phyloP scores from a whole-genome alignment of 495 filamentous ascomycete genomes.

The Aspergillus olivimuriae region DNA sequence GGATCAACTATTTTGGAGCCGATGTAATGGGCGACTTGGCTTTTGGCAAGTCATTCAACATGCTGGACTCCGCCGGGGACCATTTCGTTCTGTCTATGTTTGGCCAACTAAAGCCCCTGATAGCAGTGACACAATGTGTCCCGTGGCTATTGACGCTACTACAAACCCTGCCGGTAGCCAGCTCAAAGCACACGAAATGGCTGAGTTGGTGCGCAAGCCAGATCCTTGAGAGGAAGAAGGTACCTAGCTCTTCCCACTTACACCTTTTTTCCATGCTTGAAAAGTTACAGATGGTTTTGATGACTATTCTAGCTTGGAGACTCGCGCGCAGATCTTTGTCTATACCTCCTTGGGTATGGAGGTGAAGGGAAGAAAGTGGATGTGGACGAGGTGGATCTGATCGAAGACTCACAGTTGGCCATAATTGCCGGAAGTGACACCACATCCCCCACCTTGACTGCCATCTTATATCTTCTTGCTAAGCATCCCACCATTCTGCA shows the following conservation, averaged over 20 bases:
- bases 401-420: slow-evolving; percentile 1
- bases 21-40: slow-evolving; percentile 40
- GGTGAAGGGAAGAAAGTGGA: not conserved
- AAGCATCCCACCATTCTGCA: slow-evolving; percentile 13
- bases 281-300: too few relatives aligned
- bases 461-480: slow-evolving; percentile 32
- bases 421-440: slow-evolving; percentile 23
- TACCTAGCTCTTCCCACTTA: not conserved
- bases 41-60: slow-evolving; percentile 34
- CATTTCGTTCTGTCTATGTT: slow-evolving; percentile 7
- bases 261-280: too few relatives aligned
- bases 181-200: not conserved
- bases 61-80: slow-evolving; percentile 22
- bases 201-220: slow-evolving; percentile 10
- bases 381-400: not conserved
- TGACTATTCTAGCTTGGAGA: slow-evolving; percentile 3
- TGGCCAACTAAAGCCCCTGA: not conserved
- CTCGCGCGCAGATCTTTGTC: slow-evolving; percentile 1
- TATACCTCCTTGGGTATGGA: not conserved
- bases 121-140: slow-evolving; percentile 8
- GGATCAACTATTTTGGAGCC: slow-evolving; percentile 30
- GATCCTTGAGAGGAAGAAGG: slow-evolving; percentile 9
- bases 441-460: slow-evolving; percentile 18
- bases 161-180: not conserved
- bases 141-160: slow-evolving; percentile 12